These are phyloP conservation scores for Colletotrichum siamense DNA, from an alignment of 2,329 filamentous ascomycete genomes.

Conservation along the genomic window DNA sequence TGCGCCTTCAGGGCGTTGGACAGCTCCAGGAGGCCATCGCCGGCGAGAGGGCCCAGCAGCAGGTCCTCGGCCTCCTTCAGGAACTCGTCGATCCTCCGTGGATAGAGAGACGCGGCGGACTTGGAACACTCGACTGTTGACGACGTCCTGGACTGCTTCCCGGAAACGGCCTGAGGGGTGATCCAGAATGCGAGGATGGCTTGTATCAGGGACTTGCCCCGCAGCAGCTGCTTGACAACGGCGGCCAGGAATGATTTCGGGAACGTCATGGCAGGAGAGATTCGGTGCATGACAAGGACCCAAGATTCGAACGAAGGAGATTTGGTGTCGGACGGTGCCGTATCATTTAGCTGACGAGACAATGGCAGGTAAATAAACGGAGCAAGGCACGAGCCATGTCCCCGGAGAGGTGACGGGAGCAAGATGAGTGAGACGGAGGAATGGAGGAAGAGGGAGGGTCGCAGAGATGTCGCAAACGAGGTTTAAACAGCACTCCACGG, in stretches of 20 bases:
- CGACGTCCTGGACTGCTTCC: conserved; percentile 8
- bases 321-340: neutral
- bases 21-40: conserved; percentile 50
- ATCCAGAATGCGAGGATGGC: conserved; percentile 48
- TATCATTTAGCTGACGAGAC: conserved; percentile 24
- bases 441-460: neutral
- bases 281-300: conserved; percentile 50
- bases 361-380: conserved; percentile 18
- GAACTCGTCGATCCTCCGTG: conserved; percentile 53
- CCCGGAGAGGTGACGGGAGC: neutral
- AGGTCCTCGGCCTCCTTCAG: conserved; percentile 60
- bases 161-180: neutral
- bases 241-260: conserved; percentile 60
- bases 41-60: conserved; percentile 53
- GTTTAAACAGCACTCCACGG: conserved; percentile 15
- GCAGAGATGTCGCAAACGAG: conserved; percentile 10
- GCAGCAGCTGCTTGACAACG: conserved; percentile 61
- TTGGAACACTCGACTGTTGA: neutral
- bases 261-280: conserved; percentile 64
- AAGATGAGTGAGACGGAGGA: neutral
- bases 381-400: conserved; percentile 16
- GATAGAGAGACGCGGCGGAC: conserved; percentile 20
- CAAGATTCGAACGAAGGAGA: neutral
- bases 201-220: conserved; percentile 64
- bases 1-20: conserved; percentile 58